Percentiles rank a stretch among this genome's conserved stretches.
phyloP scores from a whole-genome alignment of 2,329 filamentous ascomycete genomes.

The Apiospora saccharicola region DNA sequence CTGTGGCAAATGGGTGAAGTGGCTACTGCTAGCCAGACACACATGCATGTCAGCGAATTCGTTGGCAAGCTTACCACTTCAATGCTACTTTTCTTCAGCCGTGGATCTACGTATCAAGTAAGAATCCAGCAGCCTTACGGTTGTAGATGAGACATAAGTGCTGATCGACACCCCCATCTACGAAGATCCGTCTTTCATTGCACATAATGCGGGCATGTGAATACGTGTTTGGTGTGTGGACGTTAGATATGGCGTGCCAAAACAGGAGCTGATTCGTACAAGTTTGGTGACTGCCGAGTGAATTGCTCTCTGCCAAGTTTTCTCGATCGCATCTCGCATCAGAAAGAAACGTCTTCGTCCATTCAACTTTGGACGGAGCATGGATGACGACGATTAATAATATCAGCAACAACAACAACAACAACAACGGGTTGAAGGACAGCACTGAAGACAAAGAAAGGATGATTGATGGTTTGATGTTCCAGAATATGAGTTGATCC shows the following conservation, averaged over 20 bases:
- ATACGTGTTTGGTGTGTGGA: background rate
- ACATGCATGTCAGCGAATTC: constrained; percentile 4
- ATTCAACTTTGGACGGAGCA: background rate
- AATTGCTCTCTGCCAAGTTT: background rate
- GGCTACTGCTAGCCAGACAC: background rate
- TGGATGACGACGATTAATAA: background rate
- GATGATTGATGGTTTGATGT: constrained; percentile 14
- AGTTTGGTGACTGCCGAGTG: background rate
- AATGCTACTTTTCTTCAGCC: background rate
- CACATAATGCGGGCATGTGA: constrained; percentile 2
- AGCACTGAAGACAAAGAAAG: background rate
- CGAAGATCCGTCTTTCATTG: background rate
- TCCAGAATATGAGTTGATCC: constrained; percentile 18
- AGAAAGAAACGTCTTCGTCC: background rate
- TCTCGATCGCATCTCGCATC: background rate
- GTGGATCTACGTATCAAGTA: constrained; percentile 10
- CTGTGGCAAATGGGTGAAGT: background rate
- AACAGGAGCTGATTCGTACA: background rate
- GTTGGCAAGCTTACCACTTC: constrained; percentile 8
- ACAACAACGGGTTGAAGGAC: no score
- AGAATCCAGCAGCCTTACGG: constrained; percentile 15
- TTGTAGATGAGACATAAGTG: constrained; percentile 7
- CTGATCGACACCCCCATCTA: background rate
- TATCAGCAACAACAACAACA: background rate
- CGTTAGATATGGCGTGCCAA: background rate